Conservation (phyloP, 2,329 filamentous ascomycete genomes). For the Talaromyces sp. region DNA sequence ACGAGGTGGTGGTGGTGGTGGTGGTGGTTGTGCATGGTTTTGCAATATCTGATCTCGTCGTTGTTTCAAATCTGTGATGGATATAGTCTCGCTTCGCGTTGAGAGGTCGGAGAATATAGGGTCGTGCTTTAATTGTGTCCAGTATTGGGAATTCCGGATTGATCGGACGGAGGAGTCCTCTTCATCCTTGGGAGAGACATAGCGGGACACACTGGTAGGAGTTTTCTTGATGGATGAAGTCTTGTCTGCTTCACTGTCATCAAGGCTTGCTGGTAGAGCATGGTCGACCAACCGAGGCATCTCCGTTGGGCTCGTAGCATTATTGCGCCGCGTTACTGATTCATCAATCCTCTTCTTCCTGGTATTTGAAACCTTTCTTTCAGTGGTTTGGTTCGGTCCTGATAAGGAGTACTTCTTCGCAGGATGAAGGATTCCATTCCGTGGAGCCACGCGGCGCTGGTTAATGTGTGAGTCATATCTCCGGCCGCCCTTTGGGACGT, state of each 20-base stretch:
- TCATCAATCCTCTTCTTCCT: not conserved
- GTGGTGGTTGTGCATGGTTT: constrained; percentile 26
- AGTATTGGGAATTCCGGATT: constrained; percentile 50
- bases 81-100: constrained; percentile 39
- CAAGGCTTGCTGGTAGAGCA: constrained; percentile 28
- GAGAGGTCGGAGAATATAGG: constrained; percentile 50
- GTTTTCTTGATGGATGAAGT: not conserved
- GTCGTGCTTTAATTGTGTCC: constrained; percentile 50
- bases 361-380: not conserved
- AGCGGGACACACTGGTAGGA: constrained; percentile 48
- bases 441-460: not conserved
- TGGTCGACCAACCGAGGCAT: constrained; percentile 24
- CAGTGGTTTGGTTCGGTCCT: not conserved
- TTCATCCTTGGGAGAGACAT: constrained; percentile 44
- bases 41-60: constrained; percentile 32
- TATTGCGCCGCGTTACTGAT: not conserved
- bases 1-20: constrained; percentile 16
- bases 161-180: constrained; percentile 46
- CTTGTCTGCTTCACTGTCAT: constrained; percentile 22
- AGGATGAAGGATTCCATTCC: not conserved
- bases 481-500: not conserved
- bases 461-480: constrained; percentile 8
- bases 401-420: not conserved
- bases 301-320: constrained; percentile 20
- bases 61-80: constrained; percentile 43